Percentiles rank a stretch among this genome's conserved stretches.
Evolutionary conservation across 2,329 filamentous ascomycete genomes (phyloP).

Genomic region (Sporothrix phasma): DNA sequence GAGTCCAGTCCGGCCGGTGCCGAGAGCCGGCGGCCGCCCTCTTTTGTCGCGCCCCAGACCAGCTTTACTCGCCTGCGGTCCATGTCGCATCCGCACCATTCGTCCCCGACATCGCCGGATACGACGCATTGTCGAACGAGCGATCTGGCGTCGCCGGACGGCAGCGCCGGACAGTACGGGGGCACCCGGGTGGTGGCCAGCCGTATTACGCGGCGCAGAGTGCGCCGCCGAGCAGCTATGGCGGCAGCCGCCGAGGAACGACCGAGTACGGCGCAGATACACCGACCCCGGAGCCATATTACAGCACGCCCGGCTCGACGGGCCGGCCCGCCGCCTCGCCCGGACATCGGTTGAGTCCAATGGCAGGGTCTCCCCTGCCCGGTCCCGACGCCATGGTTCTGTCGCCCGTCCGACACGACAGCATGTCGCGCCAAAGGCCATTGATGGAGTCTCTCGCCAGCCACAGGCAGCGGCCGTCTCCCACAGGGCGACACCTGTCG

Average conservation of each 20-base stretch:
- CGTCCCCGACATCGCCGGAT: slow-evolving; percentile 42
- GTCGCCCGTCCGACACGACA: not conserved
- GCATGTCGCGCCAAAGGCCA: not conserved
- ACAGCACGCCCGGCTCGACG: not conserved
- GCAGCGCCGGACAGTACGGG: slow-evolving; percentile 22
- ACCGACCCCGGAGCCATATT: not conserved
- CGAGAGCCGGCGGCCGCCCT: not conserved
- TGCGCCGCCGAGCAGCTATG: slow-evolving; percentile 19
- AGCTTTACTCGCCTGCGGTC: slow-evolving; percentile 27
- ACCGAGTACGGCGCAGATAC: slow-evolving; percentile 29
- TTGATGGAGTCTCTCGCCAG: not conserved
- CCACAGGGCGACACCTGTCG: slow-evolving; percentile 10
- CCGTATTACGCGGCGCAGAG: slow-evolving; percentile 24
- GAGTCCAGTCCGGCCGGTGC: slow-evolving; percentile 1
- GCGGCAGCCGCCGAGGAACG: slow-evolving; percentile 25
- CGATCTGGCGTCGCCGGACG: slow-evolving; percentile 38
- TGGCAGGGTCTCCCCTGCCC: not conserved
- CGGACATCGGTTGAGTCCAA: not conserved
- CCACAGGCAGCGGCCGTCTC: not conserved
- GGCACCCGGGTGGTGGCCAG: slow-evolving; percentile 26
- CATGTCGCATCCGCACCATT: slow-evolving; percentile 25
- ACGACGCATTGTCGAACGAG: slow-evolving; percentile 33
- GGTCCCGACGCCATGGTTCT: not conserved
- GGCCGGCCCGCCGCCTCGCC: not conserved
- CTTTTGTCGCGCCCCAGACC: slow-evolving; percentile 24